Evolutionary conservation across 2,329 filamentous ascomycete species (phyloP).

Genomic region (Orbilia ellipsospora): DNA sequence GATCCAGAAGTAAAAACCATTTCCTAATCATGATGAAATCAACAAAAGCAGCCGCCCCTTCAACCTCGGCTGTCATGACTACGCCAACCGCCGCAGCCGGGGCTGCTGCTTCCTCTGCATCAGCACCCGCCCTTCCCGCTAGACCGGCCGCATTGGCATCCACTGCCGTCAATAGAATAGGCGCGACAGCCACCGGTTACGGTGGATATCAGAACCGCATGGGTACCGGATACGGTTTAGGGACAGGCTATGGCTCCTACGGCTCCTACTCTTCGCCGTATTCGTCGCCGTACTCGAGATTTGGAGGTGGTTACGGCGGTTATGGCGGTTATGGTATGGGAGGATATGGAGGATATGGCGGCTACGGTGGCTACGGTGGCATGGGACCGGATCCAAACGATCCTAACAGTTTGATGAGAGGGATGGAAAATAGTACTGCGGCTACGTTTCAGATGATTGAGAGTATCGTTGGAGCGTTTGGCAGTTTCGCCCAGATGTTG

Average conservation of each 20-base stretch:
- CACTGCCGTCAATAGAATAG: slow-evolving; percentile 85
- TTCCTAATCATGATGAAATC: slow-evolving; percentile 29
- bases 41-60: slow-evolving; percentile 50
- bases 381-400: slow-evolving; percentile 77
- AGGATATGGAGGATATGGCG: slow-evolving; percentile 53
- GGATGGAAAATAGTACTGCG: slow-evolving; percentile 92
- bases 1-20: neutral
- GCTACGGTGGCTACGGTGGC: slow-evolving; percentile 64
- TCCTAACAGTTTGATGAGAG: slow-evolving; percentile 92
- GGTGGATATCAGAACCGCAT: slow-evolving; percentile 60
- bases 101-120: slow-evolving; percentile 64
- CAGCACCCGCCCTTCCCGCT: slow-evolving; percentile 78
- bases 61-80: slow-evolving; percentile 60
- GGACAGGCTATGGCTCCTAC: slow-evolving; percentile 60
- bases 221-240: slow-evolving; percentile 61
- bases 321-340: slow-evolving; percentile 60
- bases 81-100: slow-evolving; percentile 62
- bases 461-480: slow-evolving; percentile 94
- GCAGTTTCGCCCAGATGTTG: slow-evolving; percentile 97
- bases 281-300: slow-evolving; percentile 64
- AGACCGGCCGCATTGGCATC: slow-evolving; percentile 77
- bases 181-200: slow-evolving; percentile 67
- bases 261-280: slow-evolving; percentile 61
- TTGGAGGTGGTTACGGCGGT: slow-evolving; percentile 60
- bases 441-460: slow-evolving; percentile 99